These are phyloP conservation scores for Wickerhamomyces subpelliculosus DNA, from an alignment of 805 yeast species.

Conservation along the genomic window DNA sequence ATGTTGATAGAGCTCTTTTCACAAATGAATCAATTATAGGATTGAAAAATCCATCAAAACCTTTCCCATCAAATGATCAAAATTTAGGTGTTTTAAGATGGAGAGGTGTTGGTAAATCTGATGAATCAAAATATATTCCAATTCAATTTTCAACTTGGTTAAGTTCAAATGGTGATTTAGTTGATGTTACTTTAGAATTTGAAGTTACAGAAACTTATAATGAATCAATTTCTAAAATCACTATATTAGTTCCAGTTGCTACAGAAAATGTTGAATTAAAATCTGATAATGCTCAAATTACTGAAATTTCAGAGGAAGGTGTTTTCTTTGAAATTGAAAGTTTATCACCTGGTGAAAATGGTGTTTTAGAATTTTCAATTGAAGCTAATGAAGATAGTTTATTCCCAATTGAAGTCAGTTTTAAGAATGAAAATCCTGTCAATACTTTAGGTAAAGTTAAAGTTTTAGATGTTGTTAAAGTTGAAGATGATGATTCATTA, in stretches of 20 bases:
- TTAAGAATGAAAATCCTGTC: constrained; percentile 41
- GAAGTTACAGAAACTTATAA: constrained; percentile 51
- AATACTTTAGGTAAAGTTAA: constrained; percentile 61
- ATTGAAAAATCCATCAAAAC: constrained; percentile 67
- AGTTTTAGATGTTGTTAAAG: constrained; percentile 49
- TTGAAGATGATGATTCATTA: constrained; percentile 46
- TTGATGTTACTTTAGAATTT: constrained; percentile 82
- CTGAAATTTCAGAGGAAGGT: constrained; percentile 61
- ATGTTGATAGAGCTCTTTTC: constrained; percentile 77
- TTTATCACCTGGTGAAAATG: constrained; percentile 48
- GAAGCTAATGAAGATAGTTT: constrained; percentile 75
- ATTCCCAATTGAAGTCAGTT: constrained; percentile 80
- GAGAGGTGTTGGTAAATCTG: constrained; percentile 66
- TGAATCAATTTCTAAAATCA: constrained; percentile 45
- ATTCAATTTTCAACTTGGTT: constrained; percentile 83
- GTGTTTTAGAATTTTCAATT: constrained; percentile 73
- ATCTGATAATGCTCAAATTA: constrained; percentile 48
- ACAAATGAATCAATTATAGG: constrained; percentile 51
- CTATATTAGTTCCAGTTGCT: constrained; percentile 60
- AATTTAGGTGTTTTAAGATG: constrained; percentile 89
- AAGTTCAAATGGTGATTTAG: constrained; percentile 49
- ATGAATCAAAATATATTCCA: constrained; percentile 52
- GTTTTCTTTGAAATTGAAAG: constrained; percentile 55
- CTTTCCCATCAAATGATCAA: constrained; percentile 90
- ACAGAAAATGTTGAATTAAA: constrained; percentile 46